phyloP scores from a whole-genome alignment of 176 grass and related monocot species.

The Triticum timopheevii region DNA sequence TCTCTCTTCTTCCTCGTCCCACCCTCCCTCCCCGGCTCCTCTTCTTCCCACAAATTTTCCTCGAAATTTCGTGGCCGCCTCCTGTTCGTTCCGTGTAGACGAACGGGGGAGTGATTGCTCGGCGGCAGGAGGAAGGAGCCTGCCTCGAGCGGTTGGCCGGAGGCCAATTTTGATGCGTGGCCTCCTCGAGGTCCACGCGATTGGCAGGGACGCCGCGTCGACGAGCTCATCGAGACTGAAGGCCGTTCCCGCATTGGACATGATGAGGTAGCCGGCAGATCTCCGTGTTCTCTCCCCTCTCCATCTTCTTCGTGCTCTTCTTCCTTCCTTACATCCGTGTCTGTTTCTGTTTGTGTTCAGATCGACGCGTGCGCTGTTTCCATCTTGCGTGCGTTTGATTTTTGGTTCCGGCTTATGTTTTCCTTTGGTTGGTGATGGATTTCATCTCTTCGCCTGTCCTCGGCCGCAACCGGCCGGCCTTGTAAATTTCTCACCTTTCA shows the following conservation, averaged over 20 bases:
- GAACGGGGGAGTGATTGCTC: slow-evolving; percentile 17
- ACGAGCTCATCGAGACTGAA: slow-evolving; percentile 25
- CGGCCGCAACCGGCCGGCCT: not conserved
- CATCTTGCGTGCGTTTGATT: slow-evolving; percentile 22
- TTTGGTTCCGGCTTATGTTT: not conserved
- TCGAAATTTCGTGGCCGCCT: slow-evolving; percentile 18
- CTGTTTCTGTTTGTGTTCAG: not conserved
- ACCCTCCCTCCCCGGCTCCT: not conserved
- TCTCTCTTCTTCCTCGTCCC: slow-evolving; percentile 25
- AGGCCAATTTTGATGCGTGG: slow-evolving; percentile 54
- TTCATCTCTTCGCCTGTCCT: slow-evolving; percentile 12
- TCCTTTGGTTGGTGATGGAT: slow-evolving; percentile 27
- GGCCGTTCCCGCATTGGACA: slow-evolving; percentile 63
- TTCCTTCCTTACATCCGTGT: slow-evolving; percentile 21
- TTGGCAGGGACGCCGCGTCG: slow-evolving; percentile 37
- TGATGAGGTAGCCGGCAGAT: slow-evolving; percentile 79
- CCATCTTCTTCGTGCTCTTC: not conserved
- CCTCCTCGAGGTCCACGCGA: slow-evolving; percentile 44
- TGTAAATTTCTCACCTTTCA: not conserved
- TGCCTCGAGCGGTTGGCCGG: slow-evolving; percentile 33
- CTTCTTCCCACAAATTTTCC: slow-evolving; percentile 26
- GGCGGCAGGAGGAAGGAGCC: slow-evolving; percentile 12
- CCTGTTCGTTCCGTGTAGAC: slow-evolving; percentile 2
- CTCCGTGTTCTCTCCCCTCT: not conserved
- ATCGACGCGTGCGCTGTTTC: slow-evolving; percentile 23